Evolutionary conservation across 768 basidiomycete genomes (phyloP), one percentile per base, ranked within the genome.

Genomic region (Pleurotus djamor): DNA sequence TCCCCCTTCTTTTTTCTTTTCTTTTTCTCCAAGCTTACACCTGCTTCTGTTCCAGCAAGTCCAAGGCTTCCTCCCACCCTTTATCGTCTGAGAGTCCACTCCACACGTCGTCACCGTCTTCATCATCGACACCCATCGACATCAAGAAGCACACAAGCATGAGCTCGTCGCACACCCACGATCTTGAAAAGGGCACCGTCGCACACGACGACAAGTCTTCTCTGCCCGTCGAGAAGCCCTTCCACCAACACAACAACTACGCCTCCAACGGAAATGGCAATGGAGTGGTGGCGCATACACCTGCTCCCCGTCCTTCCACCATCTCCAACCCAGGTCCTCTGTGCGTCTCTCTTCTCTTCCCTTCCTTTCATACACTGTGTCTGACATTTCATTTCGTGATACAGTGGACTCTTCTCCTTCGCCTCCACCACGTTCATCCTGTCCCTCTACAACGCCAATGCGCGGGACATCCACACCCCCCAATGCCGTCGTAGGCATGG

Each of bases 361-460:
- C n/a, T 52, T 14, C 49, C 50, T 28, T 28, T 28, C 2, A 3
- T 28, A 28, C 21, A 28, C 21, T 28, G 21, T 28, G 21, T 28
- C 35, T 63, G 5, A 61, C 64, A 17, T 43, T 48, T 52, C 48
- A 17, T 13, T 54, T n/a, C 57, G 44, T 35, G 41, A 52, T 41
- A 0, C 66, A 91, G 89, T 34, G 92, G 92, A 17, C 77, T 93
- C 41, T 89, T 89, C 70, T 87, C 88, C 41, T 94, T 94, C 75
- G 91, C 92, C 16, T 88, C 89, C 3, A 92, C 92, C 9, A 92
- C 91, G 0, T 79, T 94, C 66, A 85, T 94, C 57, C 76, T 92
- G 36, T 92, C 90, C 4, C 62, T 93, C 62, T 89, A 82, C 80
- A 93, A 93, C 67, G 74, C 83, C 33, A 71, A 78, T 14, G 79